phyloP scores from a whole-genome alignment of 768 basidiomycete genomes.

The Nevesoporus exiguus region DNA sequence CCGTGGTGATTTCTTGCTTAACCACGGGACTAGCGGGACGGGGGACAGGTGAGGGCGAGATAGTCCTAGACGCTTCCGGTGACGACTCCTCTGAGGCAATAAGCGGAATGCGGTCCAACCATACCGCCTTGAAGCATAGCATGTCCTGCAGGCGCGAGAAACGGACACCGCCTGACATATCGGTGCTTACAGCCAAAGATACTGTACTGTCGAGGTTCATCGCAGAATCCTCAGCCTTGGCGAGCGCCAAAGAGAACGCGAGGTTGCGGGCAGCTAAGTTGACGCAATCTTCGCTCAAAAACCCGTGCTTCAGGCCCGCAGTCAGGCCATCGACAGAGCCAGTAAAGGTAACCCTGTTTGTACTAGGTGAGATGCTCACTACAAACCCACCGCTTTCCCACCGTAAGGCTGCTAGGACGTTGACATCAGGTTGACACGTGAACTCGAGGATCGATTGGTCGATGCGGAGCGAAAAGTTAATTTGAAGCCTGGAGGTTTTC shows the following conservation, averaged over 20 bases:
- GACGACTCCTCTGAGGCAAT: constrained; percentile 44
- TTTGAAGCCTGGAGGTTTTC: constrained; percentile 51
- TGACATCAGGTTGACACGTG: constrained; percentile 87
- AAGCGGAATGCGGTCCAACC: constrained; percentile 84
- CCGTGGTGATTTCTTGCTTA: constrained; percentile 53
- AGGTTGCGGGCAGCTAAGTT: constrained; percentile 80
- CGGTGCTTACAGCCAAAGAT: constrained; percentile 80
- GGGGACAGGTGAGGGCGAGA: constrained; percentile 15
- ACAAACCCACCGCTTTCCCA: constrained; percentile 97
- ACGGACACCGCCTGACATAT: constrained; percentile 72
- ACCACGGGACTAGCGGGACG: constrained; percentile 8
- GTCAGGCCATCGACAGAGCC: constrained; percentile 81
- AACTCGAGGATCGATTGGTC: constrained; percentile 84
- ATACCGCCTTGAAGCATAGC: constrained; percentile 92
- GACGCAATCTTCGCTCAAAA: constrained; percentile 79
- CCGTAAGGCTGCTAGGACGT: constrained; percentile 82
- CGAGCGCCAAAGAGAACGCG: constrained; percentile 68
- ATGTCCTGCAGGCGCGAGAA: constrained; percentile 90
- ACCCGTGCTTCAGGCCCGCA: constrained; percentile 79
- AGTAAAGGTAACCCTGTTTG: constrained; percentile 67
- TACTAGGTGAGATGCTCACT: constrained; percentile 70
- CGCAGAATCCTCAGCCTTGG: constrained; percentile 42
- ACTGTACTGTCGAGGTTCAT: constrained; percentile 48
- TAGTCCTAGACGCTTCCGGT: constrained; percentile 19
- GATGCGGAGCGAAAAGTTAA: constrained; percentile 87